Base-by-base conservation (phyloP, 31 red algal genomes). In the Odonthalia washingtoniensis region DNA sequence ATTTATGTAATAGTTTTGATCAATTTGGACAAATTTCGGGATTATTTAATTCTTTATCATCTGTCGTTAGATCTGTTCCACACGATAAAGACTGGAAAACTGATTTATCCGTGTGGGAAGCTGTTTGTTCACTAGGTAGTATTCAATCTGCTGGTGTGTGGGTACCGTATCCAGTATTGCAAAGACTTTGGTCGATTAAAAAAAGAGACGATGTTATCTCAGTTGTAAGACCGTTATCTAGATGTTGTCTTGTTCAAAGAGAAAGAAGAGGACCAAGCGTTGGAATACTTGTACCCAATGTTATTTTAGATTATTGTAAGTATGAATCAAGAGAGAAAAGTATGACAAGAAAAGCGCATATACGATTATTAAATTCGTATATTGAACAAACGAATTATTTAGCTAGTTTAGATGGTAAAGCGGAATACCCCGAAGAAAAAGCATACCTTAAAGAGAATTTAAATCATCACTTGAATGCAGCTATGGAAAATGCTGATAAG, bases 1-100 rank as follows among this genome's bases (percentile, higher is more conserved):
- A 90, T 77, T 70, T 90, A 28, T 36, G 39, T 5, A 75, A 77
- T 24, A 83, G 72, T 75, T 90, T 90, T 53, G 87, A 82, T 46
- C 78, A 90, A 43, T 90, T 90, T 81, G 87, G 87, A 75, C 32
- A 90, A 2, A 83, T 90, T 46, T 90, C 77, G 31, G 78, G 87
- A 61, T 52, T 90, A 17, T 90, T 75, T 68, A 63, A 40, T n/a
- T 62, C 46, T 33, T 42, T 90, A 41, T 30, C 63, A 16, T n/a
- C 33, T 1, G 82, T 65, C 28, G 46, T 90, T 37, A 45, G 30
- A 43, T 46, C 46, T 37, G 41, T 90, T 28, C 45, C 64, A 0
- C 49, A 28, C 26, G 42, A 33, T 21, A 57, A 12, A 18, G 60
- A 78, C 43, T 90, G 87, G 87, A 39, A 52, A 40, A 33, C 57